phyloP scores from a whole-genome alignment of 2,329 filamentous ascomycete species.

The Gaeumannomyces sp. region DNA sequence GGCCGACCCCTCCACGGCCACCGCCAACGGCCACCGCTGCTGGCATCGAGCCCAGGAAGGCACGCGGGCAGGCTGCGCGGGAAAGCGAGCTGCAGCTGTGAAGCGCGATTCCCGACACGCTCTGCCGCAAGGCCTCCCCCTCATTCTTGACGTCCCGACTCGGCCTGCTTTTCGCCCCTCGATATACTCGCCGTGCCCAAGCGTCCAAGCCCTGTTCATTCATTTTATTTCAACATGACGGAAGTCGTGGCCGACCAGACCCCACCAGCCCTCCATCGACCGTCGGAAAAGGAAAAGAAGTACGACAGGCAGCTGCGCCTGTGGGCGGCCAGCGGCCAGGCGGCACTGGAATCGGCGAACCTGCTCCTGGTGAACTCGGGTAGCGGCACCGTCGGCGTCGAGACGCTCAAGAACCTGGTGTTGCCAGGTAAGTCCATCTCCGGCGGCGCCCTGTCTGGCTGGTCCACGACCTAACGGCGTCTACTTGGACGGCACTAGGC shows the following conservation, averaged over 20 bases:
- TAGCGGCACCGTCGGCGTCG: conserved; percentile 78
- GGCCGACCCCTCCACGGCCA: too few relatives aligned
- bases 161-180: too few relatives aligned
- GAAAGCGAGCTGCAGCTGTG: background rate
- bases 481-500: conserved; percentile 36
- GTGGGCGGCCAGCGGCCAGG: conserved; percentile 89
- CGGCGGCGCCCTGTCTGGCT: conserved; percentile 14
- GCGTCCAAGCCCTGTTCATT: background rate
- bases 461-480: conserved; percentile 9
- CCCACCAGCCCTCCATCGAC: conserved; percentile 43
- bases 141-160: too few relatives aligned
- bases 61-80: background rate
- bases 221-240: conserved; percentile 29
- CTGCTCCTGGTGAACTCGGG: conserved; percentile 88
- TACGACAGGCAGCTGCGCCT: conserved; percentile 94
- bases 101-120: background rate
- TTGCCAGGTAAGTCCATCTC: conserved; percentile 58
- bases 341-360: conserved; percentile 82
- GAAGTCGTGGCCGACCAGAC: conserved; percentile 39
- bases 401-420: conserved; percentile 95
- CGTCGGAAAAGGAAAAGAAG: conserved; percentile 62
- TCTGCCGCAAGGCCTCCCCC: too few relatives aligned
- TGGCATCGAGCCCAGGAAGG: too few relatives aligned
- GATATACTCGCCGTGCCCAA: too few relatives aligned
- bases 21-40: too few relatives aligned